Conservation (phyloP, 2,329 filamentous ascomycete species). For the Pseudogymnoascus sp. region DNA sequence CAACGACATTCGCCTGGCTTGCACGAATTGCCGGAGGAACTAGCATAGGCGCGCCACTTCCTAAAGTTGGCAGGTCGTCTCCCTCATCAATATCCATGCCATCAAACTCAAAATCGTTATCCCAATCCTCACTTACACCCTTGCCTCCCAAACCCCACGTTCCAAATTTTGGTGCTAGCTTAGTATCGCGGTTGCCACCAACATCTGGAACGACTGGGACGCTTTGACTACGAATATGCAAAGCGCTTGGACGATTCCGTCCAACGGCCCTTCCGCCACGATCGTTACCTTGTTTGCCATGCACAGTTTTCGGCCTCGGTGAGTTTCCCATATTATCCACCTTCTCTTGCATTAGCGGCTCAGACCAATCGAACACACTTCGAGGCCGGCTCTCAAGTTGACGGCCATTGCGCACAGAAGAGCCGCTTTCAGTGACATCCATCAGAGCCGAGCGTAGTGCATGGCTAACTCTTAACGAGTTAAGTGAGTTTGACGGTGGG, state of each 20-base stretch:
- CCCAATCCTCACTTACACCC: conserved; percentile 79
- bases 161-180: conserved; percentile 64
- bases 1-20: conserved; percentile 73
- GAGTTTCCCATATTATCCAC: conserved; percentile 49
- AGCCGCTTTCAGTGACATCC: conserved; percentile 43
- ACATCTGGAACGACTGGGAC: conserved; percentile 65
- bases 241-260: conserved; percentile 58
- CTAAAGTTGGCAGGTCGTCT: conserved; percentile 34
- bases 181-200: conserved; percentile 42
- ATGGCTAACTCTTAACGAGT: conserved; percentile 46
- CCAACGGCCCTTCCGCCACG: conserved; percentile 62
- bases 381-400: conserved; percentile 45
- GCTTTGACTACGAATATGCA: conserved; percentile 72
- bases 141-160: conserved; percentile 78
- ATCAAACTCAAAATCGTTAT: conserved; percentile 76
- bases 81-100: conserved; percentile 31
- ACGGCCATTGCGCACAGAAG: conserved; percentile 35
- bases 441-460: conserved; percentile 48
- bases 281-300: conserved; percentile 68
- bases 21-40: conserved; percentile 75
- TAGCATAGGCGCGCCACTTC: conserved; percentile 47
- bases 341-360: conserved; percentile 57
- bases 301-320: conserved; percentile 66
- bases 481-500: conserved; percentile 47
- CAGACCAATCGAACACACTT: conserved; percentile 73